These are phyloP conservation scores for Umbellularia californica DNA, from an alignment of 164 flowering plant genomes.

Conservation along the genomic window DNA sequence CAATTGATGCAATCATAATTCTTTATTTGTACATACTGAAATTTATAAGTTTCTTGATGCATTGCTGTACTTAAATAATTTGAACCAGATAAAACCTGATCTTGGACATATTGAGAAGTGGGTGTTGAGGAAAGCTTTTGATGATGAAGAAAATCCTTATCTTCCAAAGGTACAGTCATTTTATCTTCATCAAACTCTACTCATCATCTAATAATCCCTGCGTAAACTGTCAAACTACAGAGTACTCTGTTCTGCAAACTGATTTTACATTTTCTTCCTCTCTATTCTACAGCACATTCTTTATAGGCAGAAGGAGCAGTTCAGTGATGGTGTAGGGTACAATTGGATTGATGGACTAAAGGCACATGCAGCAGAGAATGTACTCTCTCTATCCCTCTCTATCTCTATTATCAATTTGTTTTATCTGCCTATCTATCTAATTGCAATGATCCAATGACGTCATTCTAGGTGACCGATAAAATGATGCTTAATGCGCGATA, in stretches of 20 bases:
- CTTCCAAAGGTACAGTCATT: constrained; percentile 70
- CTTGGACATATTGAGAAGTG: constrained; percentile 95
- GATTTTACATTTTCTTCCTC: not conserved
- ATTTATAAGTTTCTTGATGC: not conserved
- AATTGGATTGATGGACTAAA: constrained; percentile 99
- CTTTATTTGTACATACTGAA: not conserved
- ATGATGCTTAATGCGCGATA: constrained; percentile 74
- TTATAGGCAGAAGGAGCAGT: constrained; percentile 98
- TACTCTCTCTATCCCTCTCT: constrained; percentile 14
- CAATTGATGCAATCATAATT: not conserved
- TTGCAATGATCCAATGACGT: not conserved
- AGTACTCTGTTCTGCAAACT: not conserved
- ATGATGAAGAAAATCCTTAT: constrained; percentile 89
- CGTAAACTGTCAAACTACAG: no score
- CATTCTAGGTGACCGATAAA: constrained; percentile 76
- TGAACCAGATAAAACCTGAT: constrained; percentile 69
- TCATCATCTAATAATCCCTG: not conserved
- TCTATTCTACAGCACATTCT: constrained; percentile 65
- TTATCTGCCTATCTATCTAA: not conserved
- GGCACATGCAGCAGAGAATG: constrained; percentile 81
- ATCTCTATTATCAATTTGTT: not conserved
- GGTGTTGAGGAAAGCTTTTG: constrained; percentile 95
- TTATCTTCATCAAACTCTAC: not conserved
- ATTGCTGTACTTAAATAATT: not conserved
- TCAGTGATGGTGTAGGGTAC: constrained; percentile 99